Base-by-base conservation (phyloP, 1,284 basidiomycete species). In the Papiliotrema fonsecae region DNA sequence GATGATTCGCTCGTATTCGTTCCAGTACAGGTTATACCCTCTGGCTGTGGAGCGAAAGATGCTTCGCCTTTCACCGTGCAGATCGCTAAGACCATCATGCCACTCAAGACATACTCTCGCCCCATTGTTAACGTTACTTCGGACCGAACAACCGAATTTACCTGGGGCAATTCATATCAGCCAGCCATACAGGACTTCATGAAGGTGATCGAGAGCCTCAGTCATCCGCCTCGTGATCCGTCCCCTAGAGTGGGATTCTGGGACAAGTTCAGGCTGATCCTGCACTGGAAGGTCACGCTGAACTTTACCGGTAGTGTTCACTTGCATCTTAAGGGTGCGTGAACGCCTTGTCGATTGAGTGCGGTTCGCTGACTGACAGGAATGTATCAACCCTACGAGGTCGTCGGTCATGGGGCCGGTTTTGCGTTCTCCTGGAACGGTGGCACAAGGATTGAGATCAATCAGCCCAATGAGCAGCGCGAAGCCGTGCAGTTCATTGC, bases 21-120 rank as follows among this genome's bases (percentile, higher is more conserved):
- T 25, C 73, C 82, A 5, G 86, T 84, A 57, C 76, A 78, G 6
- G 77, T 93, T 46, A 75, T 87, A 35, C 77, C 79, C 19, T 67
- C 71, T 2, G 74, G 80, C 42, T 77, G 79, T 26, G 81, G 82
- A 34, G 68, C 79, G 26, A 67, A 75, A 13, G 81, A 81, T 18
- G 78, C 81, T 19, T 69, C 76, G 3, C 77, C 81, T 9, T 80
- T 93, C 45, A 75, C 76, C 5, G 75, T 96, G 21, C 67, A 77
- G 32, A 79, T 97, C 27, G 90, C 91, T 0, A 97, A 94, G 70
- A 92, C 91, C 0, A 85, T 92, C 50, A 94, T 94, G 87, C 87
- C 93, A 0, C 86, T 93, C 61, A 97, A 97, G 73, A 87, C 85
- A 21, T 97, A 94, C 66, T 88, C 89, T 3, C 79, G 81, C 37